Evolutionary conservation across 2,329 filamentous ascomycete species (phyloP).

Genomic region (Septoria linicola): DNA sequence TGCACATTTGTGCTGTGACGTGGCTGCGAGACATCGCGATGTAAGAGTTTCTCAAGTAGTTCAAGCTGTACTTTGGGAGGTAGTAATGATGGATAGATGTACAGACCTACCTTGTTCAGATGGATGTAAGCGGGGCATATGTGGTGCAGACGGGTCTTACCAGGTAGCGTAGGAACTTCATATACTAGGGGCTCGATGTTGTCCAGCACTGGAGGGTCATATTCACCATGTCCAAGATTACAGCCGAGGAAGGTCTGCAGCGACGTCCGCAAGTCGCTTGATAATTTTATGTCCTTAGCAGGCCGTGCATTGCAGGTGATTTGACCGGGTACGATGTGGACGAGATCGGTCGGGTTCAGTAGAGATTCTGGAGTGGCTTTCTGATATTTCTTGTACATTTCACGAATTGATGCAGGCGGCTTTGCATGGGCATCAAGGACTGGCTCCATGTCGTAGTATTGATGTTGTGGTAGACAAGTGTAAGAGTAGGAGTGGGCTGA

Average conservation of each 20-base stretch:
- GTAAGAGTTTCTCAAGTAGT: slow-evolving; percentile 72
- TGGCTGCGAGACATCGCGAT: slow-evolving; percentile 71
- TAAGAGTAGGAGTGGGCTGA: neutral
- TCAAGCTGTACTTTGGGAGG: slow-evolving; percentile 65
- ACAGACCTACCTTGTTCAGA: slow-evolving; percentile 58
- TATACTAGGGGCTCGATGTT: slow-evolving; percentile 41
- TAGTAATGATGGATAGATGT: slow-evolving; percentile 73
- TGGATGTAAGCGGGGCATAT: slow-evolving; percentile 7
- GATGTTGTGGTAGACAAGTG: neutral
- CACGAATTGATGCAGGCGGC: slow-evolving; percentile 68
- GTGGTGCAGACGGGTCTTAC: slow-evolving; percentile 47
- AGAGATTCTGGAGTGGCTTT: slow-evolving; percentile 57
- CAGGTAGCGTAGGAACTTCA: slow-evolving; percentile 66
- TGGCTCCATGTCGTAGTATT: slow-evolving; percentile 15
- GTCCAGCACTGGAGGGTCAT: neutral
- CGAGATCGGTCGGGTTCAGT: slow-evolving; percentile 29
- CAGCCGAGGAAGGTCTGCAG: slow-evolving; percentile 25
- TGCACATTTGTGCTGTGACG: slow-evolving; percentile 87
- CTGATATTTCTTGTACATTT: slow-evolving; percentile 73
- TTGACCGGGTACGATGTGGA: slow-evolving; percentile 12
- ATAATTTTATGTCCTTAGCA: slow-evolving; percentile 10
- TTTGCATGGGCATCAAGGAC: slow-evolving; percentile 72
- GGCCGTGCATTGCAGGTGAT: slow-evolving; percentile 2
- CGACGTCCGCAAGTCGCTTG: slow-evolving; percentile 16
- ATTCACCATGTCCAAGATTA: neutral